These are phyloP conservation scores for Jaenimonas drosophilae DNA, from an alignment of 208 protist genomes.

Conservation along the genomic window DNA sequence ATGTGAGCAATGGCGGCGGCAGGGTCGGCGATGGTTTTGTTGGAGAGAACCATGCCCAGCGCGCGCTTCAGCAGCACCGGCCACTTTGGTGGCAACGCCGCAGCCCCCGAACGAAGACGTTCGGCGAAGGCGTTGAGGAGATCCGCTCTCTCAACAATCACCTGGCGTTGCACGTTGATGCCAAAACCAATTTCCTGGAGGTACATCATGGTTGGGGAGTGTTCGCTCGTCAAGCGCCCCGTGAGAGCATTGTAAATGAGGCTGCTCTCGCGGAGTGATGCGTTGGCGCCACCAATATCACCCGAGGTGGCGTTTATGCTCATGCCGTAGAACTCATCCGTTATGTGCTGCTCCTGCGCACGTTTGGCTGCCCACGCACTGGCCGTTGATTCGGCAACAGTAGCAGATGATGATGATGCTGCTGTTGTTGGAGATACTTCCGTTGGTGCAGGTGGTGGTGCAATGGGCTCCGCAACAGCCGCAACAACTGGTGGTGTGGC, in stretches of 20 bases:
- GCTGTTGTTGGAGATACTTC: no score
- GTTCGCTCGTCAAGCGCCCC: slow-evolving; percentile 77
- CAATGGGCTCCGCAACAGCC: no score
- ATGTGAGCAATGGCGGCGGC: slow-evolving; percentile 68
- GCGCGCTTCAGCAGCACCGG: slow-evolving; percentile 48
- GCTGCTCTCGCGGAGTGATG: no score
- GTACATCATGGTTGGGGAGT: slow-evolving; percentile 34
- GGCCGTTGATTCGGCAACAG: no score
- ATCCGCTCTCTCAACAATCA: slow-evolving; percentile 43
- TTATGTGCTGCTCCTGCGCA: no score
- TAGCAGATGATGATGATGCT: no score
- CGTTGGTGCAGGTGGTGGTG: no score
- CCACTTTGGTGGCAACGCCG: slow-evolving; percentile 53
- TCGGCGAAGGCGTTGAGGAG: slow-evolving; percentile 52
- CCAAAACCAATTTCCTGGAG: slow-evolving; percentile 70
- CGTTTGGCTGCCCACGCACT: no score
- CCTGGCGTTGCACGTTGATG: slow-evolving; percentile 59
- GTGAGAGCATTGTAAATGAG: slow-evolving; percentile 81
- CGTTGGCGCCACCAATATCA: no score
- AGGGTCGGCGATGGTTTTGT: slow-evolving; percentile 49
- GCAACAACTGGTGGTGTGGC: no score
- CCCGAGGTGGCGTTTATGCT: no score
- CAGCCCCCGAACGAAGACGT: slow-evolving; percentile 39
- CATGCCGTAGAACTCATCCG: no score
- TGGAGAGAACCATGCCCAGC: slow-evolving; percentile 47